Evolutionary conservation across 345 rosid genomes (phyloP).

Genomic region (Camelina hispida): DNA sequence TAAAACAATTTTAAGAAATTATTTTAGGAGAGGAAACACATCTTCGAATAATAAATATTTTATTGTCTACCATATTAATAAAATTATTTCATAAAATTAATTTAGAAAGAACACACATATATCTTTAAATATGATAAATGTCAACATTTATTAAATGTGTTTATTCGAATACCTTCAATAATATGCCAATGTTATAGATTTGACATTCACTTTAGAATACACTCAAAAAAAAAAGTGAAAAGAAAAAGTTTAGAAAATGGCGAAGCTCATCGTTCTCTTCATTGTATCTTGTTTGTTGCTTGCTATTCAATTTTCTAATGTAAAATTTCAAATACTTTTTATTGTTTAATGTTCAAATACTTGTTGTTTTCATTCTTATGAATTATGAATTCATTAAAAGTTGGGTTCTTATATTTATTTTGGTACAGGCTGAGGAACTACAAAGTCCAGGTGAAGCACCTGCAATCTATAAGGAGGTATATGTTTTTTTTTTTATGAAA

Average conservation of each 20-base stretch:
- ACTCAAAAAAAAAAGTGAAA: background rate
- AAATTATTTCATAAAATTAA: too few species aligned
- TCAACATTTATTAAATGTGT: background rate
- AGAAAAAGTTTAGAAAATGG: background rate
- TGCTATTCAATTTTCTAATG: slow-evolving; percentile 32
- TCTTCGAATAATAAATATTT: too few species aligned
- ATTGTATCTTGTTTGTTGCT: slow-evolving; percentile 18
- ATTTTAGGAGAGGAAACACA: too few species aligned
- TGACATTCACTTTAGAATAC: background rate
- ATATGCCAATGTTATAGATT: background rate
- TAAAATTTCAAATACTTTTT: background rate
- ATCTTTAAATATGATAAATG: too few species aligned
- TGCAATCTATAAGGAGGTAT: slow-evolving; percentile 1
- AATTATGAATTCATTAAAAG: background rate
- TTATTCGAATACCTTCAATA: slow-evolving; percentile 23
- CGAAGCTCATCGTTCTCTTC: slow-evolving; percentile 18
- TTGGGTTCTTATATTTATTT: background rate
- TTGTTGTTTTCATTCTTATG: background rate
- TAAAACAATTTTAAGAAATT: too few species aligned
- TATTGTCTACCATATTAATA: too few species aligned
- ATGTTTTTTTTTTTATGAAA: background rate
- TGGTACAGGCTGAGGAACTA: slow-evolving; percentile 20
- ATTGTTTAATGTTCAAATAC: background rate
- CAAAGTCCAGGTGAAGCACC: slow-evolving; percentile 5
- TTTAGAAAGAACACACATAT: too few species aligned